Evolutionary conservation across 2,329 filamentous ascomycete genomes (phyloP), one percentile per base, ranked within the genome.

Genomic region (Ophiosphaerella narmari): DNA sequence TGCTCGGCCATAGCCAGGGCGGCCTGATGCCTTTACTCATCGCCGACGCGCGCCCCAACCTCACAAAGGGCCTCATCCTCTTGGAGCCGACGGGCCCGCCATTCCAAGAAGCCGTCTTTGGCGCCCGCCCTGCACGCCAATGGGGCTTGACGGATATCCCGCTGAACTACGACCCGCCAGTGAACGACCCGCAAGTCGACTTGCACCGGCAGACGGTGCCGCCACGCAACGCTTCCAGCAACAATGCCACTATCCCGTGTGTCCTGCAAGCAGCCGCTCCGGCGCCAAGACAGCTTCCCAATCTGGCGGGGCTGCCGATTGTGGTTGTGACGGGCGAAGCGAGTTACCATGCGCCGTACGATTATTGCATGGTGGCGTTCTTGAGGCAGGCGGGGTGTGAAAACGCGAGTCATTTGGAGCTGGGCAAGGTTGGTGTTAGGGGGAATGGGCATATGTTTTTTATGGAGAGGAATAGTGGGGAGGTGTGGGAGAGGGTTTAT

Each of bases 391-490:
- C 56, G 2, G 66, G 68, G 11, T 59, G 68, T 0, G 33, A 61
- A 1, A 58, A 65, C 0, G 55, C 18, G 18, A 21, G 2, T 21
- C 65, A 31, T 61, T 55, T 50, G 31, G 55, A 71, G 13, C 39
- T 72, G 2, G 79, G 80, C 23, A 72, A 85, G 65, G 77, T 78
- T 34, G 90, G 93, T 52, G 76, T 94, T 49, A 77, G 87, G 55
- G 77, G 80, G 52, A 91, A 72, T 39, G 66, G 60, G 8, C 67
- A 71, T 29, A 62, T 72, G 55, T 52, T 67, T 11, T 71, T 70
- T 34, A 66, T 71, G 67, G 66, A 71, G 51, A 65, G 56, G 55
- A 71, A 71, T n/a, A 71, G 18, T 21, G 18, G 18, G 18, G 18
- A 21, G 18, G 18, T 21, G 18, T 21, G 18, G 18, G 18, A 21